Base-by-base conservation (phyloP, 352 stramenopile species). In the Globisporangium cederbergense region DNA sequence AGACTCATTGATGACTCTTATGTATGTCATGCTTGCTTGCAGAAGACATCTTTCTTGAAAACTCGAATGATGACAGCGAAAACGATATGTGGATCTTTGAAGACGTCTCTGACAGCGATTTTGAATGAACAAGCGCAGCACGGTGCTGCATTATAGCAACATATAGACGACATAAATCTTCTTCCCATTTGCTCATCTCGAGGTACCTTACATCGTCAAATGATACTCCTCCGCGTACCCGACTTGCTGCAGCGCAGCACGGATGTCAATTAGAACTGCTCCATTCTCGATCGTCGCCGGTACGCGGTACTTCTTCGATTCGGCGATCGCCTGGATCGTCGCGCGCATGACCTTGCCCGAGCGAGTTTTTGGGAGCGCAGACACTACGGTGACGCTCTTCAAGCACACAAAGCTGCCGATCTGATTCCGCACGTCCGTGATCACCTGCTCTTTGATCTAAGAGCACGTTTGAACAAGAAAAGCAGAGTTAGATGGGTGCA, bases 81-180 rank as follows among this genome's bases (percentile, higher is more conserved):
- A 34, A 62, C 9, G 63, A 75, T 40, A 30, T 28, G 4, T 92
- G 83, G 83, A 46, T 67, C 32, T 88, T 83, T 49, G 73, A 86
- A 13, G 79, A 89, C 50, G 76, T 93, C 20, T 82, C 77, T 0
- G 83, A 92, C 45, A 89, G 75, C 57, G 81, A 89, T 56, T 92
- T 90, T 53, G 76, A 86, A 34, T 77, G 42, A 57, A 43, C 7
- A 16, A 36, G 46, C 3, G 49, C 49, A n/a, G 49, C 16, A 14
- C 10, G 13, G 11, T 55, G 25, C 18, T 55, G 25, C 16, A 28
- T 36, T 16, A 14, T 20, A 47, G 7, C 18, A 38, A 55, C 47
- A 43, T 28, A 58, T 43, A 30, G 20, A 52, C 40, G 16, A 65
- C 61, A 56, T 34, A 8, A 51, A 7, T 22, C n/a, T 11, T 51